phyloP scores from a whole-genome alignment of 257 asterid species.

The Apocynum venetum region DNA sequence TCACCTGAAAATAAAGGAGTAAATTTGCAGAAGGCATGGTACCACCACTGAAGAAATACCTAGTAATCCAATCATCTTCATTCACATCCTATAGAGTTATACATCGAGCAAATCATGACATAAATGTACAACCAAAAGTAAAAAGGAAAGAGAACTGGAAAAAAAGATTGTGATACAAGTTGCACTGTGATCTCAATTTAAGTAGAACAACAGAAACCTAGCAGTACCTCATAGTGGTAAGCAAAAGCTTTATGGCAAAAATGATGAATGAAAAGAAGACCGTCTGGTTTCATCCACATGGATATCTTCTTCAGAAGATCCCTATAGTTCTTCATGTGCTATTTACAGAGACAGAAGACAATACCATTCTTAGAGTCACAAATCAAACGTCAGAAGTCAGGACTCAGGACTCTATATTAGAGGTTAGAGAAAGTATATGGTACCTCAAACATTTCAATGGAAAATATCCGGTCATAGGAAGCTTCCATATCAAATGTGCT shows the following conservation, averaged over 20 bases:
- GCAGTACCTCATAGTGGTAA: slow-evolving; percentile 81
- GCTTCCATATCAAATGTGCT: slow-evolving; percentile 78
- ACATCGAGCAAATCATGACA: background rate
- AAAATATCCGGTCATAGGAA: slow-evolving; percentile 76
- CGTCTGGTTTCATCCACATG: slow-evolving; percentile 73
- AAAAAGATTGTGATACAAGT: background rate
- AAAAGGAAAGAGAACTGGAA: background rate
- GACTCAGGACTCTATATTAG: background rate
- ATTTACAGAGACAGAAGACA: slow-evolving; percentile 19
- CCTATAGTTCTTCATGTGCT: slow-evolving; percentile 91
- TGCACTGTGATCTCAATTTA: background rate
- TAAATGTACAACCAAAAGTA: background rate
- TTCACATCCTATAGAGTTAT: slow-evolving; percentile 51
- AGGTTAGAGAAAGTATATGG: background rate
- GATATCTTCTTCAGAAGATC: slow-evolving; percentile 83
- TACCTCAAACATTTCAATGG: slow-evolving; percentile 96
- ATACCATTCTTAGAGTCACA: background rate
- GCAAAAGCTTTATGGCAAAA: slow-evolving; percentile 93
- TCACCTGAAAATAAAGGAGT: slow-evolving; percentile 95
- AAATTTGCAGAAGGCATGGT: slow-evolving; percentile 89
- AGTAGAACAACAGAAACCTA: background rate
- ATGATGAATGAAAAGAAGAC: slow-evolving; percentile 71
- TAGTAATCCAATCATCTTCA: slow-evolving; percentile 92
- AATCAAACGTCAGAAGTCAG: background rate
- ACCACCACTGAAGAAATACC: slow-evolving; percentile 91